Base-by-base conservation (phyloP, 2,329 filamentous ascomycete genomes). In the Fusarium guadeloupense region DNA sequence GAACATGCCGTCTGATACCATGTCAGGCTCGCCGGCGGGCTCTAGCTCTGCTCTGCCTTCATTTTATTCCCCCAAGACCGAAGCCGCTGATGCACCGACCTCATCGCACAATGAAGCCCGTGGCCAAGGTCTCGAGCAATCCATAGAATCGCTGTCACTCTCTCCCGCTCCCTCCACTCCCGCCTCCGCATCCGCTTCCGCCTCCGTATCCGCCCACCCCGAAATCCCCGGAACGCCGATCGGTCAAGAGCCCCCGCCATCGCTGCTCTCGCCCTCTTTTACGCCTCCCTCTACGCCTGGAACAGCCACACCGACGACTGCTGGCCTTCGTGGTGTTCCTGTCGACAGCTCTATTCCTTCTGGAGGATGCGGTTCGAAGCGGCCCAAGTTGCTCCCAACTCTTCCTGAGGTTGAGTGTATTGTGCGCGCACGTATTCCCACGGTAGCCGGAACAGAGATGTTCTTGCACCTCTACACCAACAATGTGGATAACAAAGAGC, bases 381-480 rank as follows among this genome's bases (percentile, higher is more conserved):
- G 84, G 26, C 92, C 92, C 1, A 88, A 86, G 55, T 81, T 97
- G 19, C 85, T 97, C 7, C 82, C 89, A 64, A 85, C 82, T 13
- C 81, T 98, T 2, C 95, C 94, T 8, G 78, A 90, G 20, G 94
- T 99, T n/a, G 88, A 92, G 74, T 99, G 95, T 78, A 88, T 96
- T 64, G 95, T 98, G 42, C 90, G 95, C 66, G 95, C 95, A 16
- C 89, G 95, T 49, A 99, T 99, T 69, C 95, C 95, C 1, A 98
- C 94, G 1, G 94, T 92, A 3, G 87, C 85, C 0, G 94, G 94
- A 4, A 91, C 93, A 10, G 93, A 99, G 76, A 98, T 99, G 93
- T 99, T 96, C 76, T 78, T 99, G 45, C 94, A 99, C 72, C 81
- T 98, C 1, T 99, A 99, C 78, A 89, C 89, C 62, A 99, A 99